Percentiles rank a stretch among this genome's conserved stretches.
phyloP scores from a whole-genome alignment of 2,329 filamentous ascomycete genomes.

The Lecanoromycetidae sp. region DNA sequence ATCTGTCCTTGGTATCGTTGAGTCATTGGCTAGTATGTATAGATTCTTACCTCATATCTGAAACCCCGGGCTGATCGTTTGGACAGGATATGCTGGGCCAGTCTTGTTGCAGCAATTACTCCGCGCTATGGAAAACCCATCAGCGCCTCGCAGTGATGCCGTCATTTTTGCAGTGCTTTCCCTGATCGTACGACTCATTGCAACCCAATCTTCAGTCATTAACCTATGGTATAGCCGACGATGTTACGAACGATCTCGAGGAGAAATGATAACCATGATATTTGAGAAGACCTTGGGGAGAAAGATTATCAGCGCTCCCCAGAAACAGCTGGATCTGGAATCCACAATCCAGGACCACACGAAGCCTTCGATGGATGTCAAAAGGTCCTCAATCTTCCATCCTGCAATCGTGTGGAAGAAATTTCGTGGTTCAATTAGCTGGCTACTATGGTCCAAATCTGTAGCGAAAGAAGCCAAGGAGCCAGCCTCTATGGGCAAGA shows the following conservation, averaged over 20 bases:
- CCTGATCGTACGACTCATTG: conserved; percentile 47
- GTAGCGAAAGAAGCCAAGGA: conserved; percentile 30
- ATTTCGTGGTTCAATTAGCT: neutral
- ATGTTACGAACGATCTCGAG: conserved; percentile 69
- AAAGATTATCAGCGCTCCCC: too few relatives aligned
- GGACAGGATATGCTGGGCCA: conserved; percentile 45
- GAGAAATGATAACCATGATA: conserved; percentile 75
- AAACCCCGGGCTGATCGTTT: neutral
- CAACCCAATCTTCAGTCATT: conserved; percentile 55
- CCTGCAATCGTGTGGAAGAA: neutral
- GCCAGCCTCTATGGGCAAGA: conserved; percentile 76
- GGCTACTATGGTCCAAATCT: conserved; percentile 21
- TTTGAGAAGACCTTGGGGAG: conserved; percentile 64
- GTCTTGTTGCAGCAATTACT: conserved; percentile 62
- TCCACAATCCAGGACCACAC: conserved; percentile 24
- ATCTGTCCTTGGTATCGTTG: conserved; percentile 50
- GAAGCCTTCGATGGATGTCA: conserved; percentile 13
- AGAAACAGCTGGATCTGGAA: too few relatives aligned
- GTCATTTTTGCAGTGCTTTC: conserved; percentile 54
- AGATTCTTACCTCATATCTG: too few relatives aligned
- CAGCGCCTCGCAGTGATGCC: conserved; percentile 42
- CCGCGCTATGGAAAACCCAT: conserved; percentile 48
- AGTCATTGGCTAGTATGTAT: conserved; percentile 45
- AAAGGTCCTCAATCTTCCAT: neutral
- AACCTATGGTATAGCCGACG: conserved; percentile 72